phyloP scores from a whole-genome alignment of 768 basidiomycete species.

The Lactarius hengduanensis region DNA sequence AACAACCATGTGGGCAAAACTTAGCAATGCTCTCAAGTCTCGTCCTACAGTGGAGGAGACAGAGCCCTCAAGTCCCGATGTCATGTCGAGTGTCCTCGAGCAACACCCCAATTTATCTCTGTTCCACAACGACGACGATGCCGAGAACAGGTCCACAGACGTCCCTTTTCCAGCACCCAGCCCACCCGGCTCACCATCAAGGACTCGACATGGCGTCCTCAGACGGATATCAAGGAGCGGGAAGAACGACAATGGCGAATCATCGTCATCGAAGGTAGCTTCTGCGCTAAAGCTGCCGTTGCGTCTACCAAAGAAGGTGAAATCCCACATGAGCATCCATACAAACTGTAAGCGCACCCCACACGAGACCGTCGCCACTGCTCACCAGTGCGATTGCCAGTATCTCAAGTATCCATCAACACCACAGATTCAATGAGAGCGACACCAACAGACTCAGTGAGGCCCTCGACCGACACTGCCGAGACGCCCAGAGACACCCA shows the following conservation, averaged over 20 bases:
- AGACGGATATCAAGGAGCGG: slow-evolving; percentile 27
- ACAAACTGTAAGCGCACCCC: slow-evolving; percentile 18
- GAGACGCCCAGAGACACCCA: slow-evolving; percentile 34
- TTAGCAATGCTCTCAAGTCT: slow-evolving; percentile 25
- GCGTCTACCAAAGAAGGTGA: slow-evolving; percentile 28
- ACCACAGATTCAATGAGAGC: slow-evolving; percentile 34
- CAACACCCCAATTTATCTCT: slow-evolving; percentile 24
- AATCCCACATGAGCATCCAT: slow-evolving; percentile 25
- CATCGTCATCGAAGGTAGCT: slow-evolving; percentile 23
- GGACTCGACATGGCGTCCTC: slow-evolving; percentile 24
- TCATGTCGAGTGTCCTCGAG: slow-evolving; percentile 19
- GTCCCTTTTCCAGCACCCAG: slow-evolving; percentile 26
- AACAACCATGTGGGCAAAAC: slow-evolving; percentile 24
- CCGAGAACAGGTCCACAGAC: slow-evolving; percentile 18
- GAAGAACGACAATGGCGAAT: slow-evolving; percentile 22
- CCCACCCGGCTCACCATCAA: slow-evolving; percentile 28
- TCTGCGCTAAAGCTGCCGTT: slow-evolving; percentile 25
- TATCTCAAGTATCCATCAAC: slow-evolving; percentile 28
- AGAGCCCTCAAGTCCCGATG: slow-evolving; percentile 15
- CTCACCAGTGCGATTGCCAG: slow-evolving; percentile 5
- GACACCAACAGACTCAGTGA: slow-evolving; percentile 31
- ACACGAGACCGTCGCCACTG: not conserved
- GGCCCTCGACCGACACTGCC: slow-evolving; percentile 32
- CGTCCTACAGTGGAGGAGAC: slow-evolving; percentile 21
- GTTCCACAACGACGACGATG: slow-evolving; percentile 17